phyloP scores from a whole-genome alignment of 2,329 filamentous ascomycete species.

The Lasiodiplodia gonubiensis region DNA sequence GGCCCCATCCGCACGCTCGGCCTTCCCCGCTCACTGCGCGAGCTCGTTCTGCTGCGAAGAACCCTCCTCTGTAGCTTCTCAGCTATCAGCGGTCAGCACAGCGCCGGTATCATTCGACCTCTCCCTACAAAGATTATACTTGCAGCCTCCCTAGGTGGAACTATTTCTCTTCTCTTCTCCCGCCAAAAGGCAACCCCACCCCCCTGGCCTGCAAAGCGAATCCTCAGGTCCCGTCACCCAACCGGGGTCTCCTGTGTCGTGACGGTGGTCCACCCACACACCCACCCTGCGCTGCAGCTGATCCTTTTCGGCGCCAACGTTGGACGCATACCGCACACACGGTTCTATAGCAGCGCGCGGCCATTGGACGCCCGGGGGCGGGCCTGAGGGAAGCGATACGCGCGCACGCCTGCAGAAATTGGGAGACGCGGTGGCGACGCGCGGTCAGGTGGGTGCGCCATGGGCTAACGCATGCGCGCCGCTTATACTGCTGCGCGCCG shows the following conservation, averaged over 20 bases:
- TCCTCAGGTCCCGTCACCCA: too few species aligned
- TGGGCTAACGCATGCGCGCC: not conserved
- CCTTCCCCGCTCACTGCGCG: not conserved
- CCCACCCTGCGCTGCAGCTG: not conserved
- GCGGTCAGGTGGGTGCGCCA: not conserved
- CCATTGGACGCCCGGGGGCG: not conserved
- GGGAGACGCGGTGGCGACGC: not conserved
- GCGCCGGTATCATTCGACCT: not conserved
- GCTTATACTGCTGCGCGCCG: too few species aligned
- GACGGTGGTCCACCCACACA: too few species aligned
- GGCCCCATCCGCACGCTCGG: not conserved
- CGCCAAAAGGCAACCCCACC: too few species aligned
- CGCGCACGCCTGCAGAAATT: too few species aligned
- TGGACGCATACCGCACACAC: not conserved
- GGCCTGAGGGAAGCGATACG: too few species aligned
- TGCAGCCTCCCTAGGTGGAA: not conserved
- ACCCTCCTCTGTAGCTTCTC: not conserved
- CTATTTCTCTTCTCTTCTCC: not conserved
- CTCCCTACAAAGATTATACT: not conserved
- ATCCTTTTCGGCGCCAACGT: not conserved
- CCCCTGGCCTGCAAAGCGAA: too few species aligned
- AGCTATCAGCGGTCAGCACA: not conserved
- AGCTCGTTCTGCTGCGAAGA: not conserved
- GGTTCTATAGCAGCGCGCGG: not conserved
- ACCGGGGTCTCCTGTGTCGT: too few species aligned